Percentiles rank a stretch among this genome's conserved stretches.
phyloP scores from a whole-genome alignment of 179 eudicot genomes.

The Spinacia oleracea region DNA sequence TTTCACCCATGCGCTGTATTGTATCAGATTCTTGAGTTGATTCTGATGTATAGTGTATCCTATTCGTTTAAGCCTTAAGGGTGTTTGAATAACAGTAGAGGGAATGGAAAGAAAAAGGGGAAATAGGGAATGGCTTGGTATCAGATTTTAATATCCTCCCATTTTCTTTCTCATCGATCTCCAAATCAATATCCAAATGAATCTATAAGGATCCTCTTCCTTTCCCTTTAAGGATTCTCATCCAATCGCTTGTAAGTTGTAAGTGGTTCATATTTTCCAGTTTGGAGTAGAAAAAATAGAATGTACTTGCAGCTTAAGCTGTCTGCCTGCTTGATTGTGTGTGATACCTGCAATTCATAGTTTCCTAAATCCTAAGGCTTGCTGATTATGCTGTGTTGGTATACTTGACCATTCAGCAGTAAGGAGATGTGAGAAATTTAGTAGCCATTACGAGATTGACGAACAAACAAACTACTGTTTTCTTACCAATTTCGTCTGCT shows the following conservation, averaged over 20 bases:
- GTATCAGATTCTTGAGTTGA: conserved; percentile 6
- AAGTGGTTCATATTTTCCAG: not conserved
- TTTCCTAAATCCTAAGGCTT: not conserved
- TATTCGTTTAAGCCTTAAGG: not conserved
- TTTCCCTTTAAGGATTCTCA: not conserved
- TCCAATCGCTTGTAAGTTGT: not conserved
- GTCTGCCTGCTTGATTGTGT: conserved; percentile 8
- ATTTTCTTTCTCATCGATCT: not conserved
- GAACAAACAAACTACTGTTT: not conserved
- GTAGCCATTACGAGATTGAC: not conserved
- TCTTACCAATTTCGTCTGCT: not conserved
- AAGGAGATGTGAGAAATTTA: not conserved
- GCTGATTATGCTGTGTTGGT: not conserved
- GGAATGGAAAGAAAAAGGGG: not conserved
- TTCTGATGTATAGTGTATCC: conserved; percentile 30
- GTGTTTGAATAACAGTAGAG: not conserved
- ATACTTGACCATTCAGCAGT: not conserved
- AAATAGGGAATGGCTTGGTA: not conserved
- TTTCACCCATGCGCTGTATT: not conserved
- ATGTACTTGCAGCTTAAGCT: conserved; percentile 20
- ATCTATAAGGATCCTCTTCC: not conserved
- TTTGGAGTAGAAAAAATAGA: conserved; percentile 22
- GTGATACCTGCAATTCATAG: not conserved
- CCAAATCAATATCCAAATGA: not conserved
- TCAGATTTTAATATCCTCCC: too few species aligned